Evolutionary conservation across 306 rosid genomes (phyloP).

Genomic region (Fragaria nilgerrensis): DNA sequence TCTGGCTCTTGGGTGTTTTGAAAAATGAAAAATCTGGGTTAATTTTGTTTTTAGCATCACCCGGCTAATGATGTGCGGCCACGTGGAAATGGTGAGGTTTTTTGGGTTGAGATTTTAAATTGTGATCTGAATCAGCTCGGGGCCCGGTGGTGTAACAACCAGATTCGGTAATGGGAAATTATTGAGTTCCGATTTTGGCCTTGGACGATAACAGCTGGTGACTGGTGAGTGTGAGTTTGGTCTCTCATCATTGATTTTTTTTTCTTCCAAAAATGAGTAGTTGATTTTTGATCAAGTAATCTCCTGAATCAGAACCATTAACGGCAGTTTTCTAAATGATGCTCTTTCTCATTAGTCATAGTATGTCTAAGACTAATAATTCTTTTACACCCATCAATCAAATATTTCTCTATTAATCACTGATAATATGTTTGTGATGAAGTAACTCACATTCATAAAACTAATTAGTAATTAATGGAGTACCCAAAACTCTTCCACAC

Average conservation of each 20-base stretch:
- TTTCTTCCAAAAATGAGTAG: not conserved
- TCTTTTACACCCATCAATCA: too few relatives aligned
- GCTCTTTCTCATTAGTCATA: too few relatives aligned
- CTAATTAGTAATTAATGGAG: too few relatives aligned
- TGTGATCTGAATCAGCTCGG: not conserved
- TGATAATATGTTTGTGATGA: too few relatives aligned
- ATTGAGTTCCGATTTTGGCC: not conserved
- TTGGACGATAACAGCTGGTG: not conserved
- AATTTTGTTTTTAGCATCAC: slow-evolving; percentile 3
- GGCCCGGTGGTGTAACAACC: not conserved
- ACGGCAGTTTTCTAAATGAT: not conserved
- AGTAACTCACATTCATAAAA: too few relatives aligned
- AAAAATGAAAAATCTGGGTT: not conserved
- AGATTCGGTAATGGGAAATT: not conserved
- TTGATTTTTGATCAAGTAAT: not conserved
- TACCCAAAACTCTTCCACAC: too few relatives aligned
- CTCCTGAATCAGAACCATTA: not conserved
- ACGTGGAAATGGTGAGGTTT: not conserved
- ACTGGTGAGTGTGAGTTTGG: not conserved
- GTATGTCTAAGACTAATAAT: too few relatives aligned
- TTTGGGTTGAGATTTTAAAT: not conserved
- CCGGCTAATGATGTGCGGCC: not conserved
- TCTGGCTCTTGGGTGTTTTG: not conserved
- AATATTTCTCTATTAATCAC: too few relatives aligned
- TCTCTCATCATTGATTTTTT: too few relatives aligned